A percentile compares a stretch with the other conserved stretches of the same genome.
Conservation (phyloP, 192 early-diverging fungal species). For the Coemansia sp. region DNA sequence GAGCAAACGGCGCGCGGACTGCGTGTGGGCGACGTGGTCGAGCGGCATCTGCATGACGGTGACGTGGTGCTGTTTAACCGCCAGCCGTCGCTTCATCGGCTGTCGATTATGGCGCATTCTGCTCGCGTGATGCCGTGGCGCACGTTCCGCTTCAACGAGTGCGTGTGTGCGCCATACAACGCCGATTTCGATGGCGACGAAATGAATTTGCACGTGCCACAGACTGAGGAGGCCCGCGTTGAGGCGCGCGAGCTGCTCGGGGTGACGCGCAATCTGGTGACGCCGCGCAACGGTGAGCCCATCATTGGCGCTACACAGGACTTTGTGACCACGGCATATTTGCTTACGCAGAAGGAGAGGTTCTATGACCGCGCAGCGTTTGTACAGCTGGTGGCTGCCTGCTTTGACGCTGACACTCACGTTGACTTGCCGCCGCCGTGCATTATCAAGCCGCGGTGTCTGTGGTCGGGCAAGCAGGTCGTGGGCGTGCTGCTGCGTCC, state of each 20-base stretch:
- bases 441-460: constrained; percentile 80
- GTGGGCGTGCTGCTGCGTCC: constrained; percentile 88
- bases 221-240: constrained; percentile 96
- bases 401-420: constrained; percentile 78
- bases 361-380: constrained; percentile 95
- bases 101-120: constrained; percentile 96
- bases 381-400: constrained; percentile 87
- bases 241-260: constrained; percentile 97
- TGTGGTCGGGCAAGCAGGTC: constrained; percentile 98
- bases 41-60: constrained; percentile 89
- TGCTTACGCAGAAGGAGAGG: constrained; percentile 89
- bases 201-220: constrained; percentile 99
- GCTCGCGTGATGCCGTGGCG: constrained; percentile 89
- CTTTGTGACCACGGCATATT: constrained; percentile 95
- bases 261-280: constrained; percentile 94
- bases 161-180: constrained; percentile 99
- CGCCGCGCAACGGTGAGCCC: constrained; percentile 97
- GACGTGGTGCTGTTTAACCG: constrained; percentile 98
- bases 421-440: constrained; percentile 94
- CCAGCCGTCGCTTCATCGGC: constrained; percentile 96
- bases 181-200: constrained; percentile 99
- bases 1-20: constrained; percentile 69
- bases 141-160: constrained; percentile 99
- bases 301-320: constrained; percentile 99
- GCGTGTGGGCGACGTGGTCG: constrained; percentile 86